Evolutionary conservation across 2,329 filamentous ascomycete genomes (phyloP), one percentile per base, ranked within the genome.

Genomic region (Aspergillus sp.): DNA sequence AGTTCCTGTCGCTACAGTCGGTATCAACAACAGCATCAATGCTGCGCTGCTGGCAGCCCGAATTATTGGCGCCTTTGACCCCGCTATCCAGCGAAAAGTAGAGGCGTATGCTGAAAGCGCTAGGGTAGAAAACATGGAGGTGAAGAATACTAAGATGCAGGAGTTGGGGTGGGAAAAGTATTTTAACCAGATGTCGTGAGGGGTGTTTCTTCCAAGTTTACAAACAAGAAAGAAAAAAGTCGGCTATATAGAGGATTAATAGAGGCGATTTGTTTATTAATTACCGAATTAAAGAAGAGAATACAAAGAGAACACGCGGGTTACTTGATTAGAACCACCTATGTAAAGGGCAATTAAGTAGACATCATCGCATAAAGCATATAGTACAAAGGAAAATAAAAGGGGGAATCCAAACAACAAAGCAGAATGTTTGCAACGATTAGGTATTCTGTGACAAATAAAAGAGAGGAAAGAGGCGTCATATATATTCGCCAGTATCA

Each of bases 11-110:
- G 89, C 89, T 5, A 91, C 89, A 0, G 88, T 93, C 3, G 89
- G 86, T 11, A 91, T 92, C 72, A 90, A 91, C 74, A 92, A 92
- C 75, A 89, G 87, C 22, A 88, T 88, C 55, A 93, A 92, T 66
- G 89, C 89, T 0, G 89, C 86, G 0, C 78, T 91, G 17, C 75
- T 91, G n/a, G 89, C 89, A 0, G 82, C 88, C 19, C 79, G 88
- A 17, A 88, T 91, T 34, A 72, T 92, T 3, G 87, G 87, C 3
- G 73, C 83, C 3, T 75, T 73, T 61, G 76, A 79, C 59, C 69
- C 71, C 1, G 59, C 63, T 33, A 68, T 79, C 47, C 75, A 76
- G 61, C 67, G 68, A 51, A 77, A 77, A 67, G 71, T 79, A 11
- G 75, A 77, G 61, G 66, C 70, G 34, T 78, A 79, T 61, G 75